Evolutionary conservation across 257 asterid genomes (phyloP), one percentile per base, ranked within the genome.

Genomic region (Lycium barbarum): DNA sequence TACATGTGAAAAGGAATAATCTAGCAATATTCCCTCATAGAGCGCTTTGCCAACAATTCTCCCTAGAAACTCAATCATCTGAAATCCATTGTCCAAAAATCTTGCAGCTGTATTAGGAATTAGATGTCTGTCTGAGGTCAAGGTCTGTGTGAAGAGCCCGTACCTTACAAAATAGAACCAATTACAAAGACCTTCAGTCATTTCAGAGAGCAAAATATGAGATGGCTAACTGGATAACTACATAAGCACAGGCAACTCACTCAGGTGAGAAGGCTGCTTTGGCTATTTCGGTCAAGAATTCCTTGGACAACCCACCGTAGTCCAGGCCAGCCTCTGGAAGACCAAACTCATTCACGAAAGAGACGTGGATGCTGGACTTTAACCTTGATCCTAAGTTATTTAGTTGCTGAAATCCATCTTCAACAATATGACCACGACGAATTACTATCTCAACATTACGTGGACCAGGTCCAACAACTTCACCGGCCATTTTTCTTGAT

Each of bases 321-420:
- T 96, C 99, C 78, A 96, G 95, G 84, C 99, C 99, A 85, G 98
- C 97, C 90, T 96, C 99, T 59, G 97, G 95, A 86, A 96, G 97
- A 72, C 98, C 99, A 84, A 98, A 95, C 87, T 94, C 98, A 87
- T 97, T 92, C 85, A 95, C 94, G 85, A 96, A 96, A 35, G 98
- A 95, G 80, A 96, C 97, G 82, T 93, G 98, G 84, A 96, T 93
- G 66, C 91, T 86, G 54, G 98, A 93, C 85, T 93, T 96, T 89
- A 96, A 85, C 88, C 91, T 93, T 88, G 98, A 89, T 81, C 99
- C 98, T 81, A 96, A 94, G 62, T 93, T 87, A 85, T 93, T 96
- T 88, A 96, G 86, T 86, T 96, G 98, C 85, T 81, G 93, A 90
- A 96, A 85, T 66, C 99, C 99, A 92, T 96, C 99, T 92, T 96